A percentile compares a stretch with the other conserved stretches of the same genome.
phyloP scores from a whole-genome alignment of 805 yeast species.

The Jamesozyma jinghongensis region DNA sequence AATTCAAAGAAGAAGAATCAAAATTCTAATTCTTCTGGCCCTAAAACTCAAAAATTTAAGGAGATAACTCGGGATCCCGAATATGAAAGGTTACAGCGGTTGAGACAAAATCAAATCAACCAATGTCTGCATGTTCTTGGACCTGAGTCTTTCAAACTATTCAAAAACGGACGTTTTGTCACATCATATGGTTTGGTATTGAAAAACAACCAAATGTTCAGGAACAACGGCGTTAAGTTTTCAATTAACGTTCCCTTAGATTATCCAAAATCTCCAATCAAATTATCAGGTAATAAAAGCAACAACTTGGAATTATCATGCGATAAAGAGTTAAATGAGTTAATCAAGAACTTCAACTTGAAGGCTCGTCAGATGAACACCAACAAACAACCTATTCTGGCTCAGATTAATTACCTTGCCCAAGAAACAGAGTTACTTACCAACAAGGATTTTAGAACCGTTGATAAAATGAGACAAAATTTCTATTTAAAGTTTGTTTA shows the following conservation, averaged over 20 bases:
- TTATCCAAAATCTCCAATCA: conserved; percentile 20
- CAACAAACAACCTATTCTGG: conserved; percentile 11
- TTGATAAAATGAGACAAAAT: conserved; percentile 10
- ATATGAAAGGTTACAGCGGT: background rate
- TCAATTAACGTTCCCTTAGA: conserved; percentile 17
- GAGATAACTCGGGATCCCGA: background rate
- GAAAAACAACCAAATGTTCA: conserved; percentile 1
- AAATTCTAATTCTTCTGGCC: background rate
- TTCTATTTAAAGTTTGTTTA: conserved; percentile 9
- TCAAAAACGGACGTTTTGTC: conserved; percentile 15
- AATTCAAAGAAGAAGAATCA: background rate
- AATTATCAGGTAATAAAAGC: conserved; percentile 9
- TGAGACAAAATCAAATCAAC: conserved; percentile 13
- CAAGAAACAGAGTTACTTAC: conserved; percentile 12
- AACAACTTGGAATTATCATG: conserved; percentile 4
- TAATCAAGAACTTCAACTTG: conserved; percentile 19
- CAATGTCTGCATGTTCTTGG: conserved; percentile 15
- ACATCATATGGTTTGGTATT: conserved; percentile 16
- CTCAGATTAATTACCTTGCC: conserved; percentile 21
- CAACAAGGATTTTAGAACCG: conserved; percentile 9
- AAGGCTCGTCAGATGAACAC: conserved; percentile 10
- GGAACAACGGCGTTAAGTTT: conserved; percentile 8
- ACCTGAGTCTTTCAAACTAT: conserved; percentile 13
- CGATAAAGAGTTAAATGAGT: conserved; percentile 1
- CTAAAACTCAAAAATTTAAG: background rate